These are phyloP conservation scores for Alternaria triticimaculans DNA, from an alignment of 2,329 filamentous ascomycete genomes.

Conservation along the genomic window DNA sequence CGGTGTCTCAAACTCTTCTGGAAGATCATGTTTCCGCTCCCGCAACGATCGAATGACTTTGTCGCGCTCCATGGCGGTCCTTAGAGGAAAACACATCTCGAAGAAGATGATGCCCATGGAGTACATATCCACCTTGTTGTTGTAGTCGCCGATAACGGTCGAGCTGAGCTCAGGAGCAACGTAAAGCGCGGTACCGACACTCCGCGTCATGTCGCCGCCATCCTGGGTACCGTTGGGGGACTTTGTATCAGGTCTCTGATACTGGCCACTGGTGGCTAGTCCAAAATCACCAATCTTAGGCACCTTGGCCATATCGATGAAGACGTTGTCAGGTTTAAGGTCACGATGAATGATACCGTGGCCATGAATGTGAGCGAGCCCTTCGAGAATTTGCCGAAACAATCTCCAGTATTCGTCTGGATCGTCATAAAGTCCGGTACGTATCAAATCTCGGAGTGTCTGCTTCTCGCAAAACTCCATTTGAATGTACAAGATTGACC, in stretches of 20 bases:
- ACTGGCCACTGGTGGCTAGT: slow-evolving; percentile 86
- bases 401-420: slow-evolving; percentile 85
- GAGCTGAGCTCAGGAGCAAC: slow-evolving; percentile 91
- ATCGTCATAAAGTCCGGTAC: slow-evolving; percentile 74
- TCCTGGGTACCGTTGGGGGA: slow-evolving; percentile 39
- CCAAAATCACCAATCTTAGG: slow-evolving; percentile 98
- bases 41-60: slow-evolving; percentile 73
- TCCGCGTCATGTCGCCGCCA: slow-evolving; percentile 70
- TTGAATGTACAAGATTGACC: slow-evolving; percentile 89
- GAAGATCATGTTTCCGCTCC: slow-evolving; percentile 71
- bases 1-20: slow-evolving; percentile 73
- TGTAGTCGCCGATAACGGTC: slow-evolving; percentile 77
- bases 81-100: slow-evolving; percentile 81
- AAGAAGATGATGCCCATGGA: slow-evolving; percentile 97
- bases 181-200: slow-evolving; percentile 82
- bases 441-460: slow-evolving; percentile 87
- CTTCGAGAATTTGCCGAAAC: slow-evolving; percentile 89
- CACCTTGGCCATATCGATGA: slow-evolving; percentile 88
- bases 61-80: slow-evolving; percentile 69
- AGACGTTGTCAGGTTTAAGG: slow-evolving; percentile 96
- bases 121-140: slow-evolving; percentile 98
- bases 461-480: slow-evolving; percentile 99
- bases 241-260: slow-evolving; percentile 65
- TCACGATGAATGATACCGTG: slow-evolving; percentile 94
- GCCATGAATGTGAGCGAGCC: slow-evolving; percentile 85